Conservation (phyloP, 2,329 filamentous ascomycete genomes). For the Bipolaris zeicola region DNA sequence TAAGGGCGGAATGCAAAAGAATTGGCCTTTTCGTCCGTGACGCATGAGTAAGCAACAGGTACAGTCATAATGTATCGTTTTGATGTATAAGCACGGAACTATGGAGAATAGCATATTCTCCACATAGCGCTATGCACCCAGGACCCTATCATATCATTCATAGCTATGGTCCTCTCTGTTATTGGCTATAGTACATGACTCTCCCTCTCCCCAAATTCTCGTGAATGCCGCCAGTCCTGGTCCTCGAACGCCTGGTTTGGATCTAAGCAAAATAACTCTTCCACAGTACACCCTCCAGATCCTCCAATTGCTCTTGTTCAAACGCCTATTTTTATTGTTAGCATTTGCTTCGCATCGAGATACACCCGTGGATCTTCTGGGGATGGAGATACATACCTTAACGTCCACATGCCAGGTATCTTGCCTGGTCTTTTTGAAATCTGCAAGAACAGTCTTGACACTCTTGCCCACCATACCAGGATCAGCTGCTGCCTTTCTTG, state of each 20-base stretch:
- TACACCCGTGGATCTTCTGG: neutral
- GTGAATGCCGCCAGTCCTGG: neutral
- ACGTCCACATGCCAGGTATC: constrained; percentile 98
- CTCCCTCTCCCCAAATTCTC: neutral
- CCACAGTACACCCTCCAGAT: constrained; percentile 95
- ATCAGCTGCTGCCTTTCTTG: constrained; percentile 83
- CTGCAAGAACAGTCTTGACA: constrained; percentile 89
- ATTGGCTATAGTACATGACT: constrained; percentile 15
- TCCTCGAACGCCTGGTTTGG: neutral
- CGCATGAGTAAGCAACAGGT: constrained; percentile 17
- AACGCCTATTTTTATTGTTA: constrained; percentile 64
- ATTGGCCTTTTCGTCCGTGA: neutral
- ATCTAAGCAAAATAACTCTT: constrained; percentile 95
- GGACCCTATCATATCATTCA: constrained; percentile 6
- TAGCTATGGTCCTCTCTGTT: constrained; percentile 1
- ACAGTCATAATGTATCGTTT: neutral
- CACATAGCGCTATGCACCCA: constrained; percentile 9
- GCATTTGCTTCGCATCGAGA: neutral
- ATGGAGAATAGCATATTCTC: constrained; percentile 4
- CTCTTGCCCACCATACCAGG: constrained; percentile 93
- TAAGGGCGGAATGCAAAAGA: constrained; percentile 1
- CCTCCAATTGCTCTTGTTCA: constrained; percentile 88
- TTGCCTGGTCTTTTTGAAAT: constrained; percentile 99
- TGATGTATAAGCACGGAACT: constrained; percentile 3
- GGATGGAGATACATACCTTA: constrained; percentile 68